A percentile compares a stretch with the other conserved stretches of the same genome.
Conservation (phyloP, 352 stramenopile genomes). For the Pythium graminicola region DNA sequence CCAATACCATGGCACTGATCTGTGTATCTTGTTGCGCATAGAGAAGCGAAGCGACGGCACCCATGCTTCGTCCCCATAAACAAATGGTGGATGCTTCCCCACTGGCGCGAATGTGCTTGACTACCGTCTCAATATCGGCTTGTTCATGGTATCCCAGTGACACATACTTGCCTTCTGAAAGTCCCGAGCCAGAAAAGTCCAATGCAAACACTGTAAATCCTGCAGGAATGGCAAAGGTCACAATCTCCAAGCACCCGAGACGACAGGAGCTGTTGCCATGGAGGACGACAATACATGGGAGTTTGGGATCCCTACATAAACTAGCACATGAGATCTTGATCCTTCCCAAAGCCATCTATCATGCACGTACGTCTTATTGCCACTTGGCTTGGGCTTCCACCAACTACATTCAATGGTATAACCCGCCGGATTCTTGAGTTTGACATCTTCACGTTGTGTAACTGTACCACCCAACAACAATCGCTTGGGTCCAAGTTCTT, state of each 20-base stretch:
- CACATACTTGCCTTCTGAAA: constrained; percentile 78
- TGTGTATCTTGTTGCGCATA: constrained; percentile 48
- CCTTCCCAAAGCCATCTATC: not conserved
- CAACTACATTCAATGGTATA: constrained; percentile 82
- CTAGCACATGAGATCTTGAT: too few species aligned
- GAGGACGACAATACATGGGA: constrained; percentile 72
- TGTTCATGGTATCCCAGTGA: constrained; percentile 77
- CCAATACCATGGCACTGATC: constrained; percentile 76
- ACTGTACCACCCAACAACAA: constrained; percentile 47
- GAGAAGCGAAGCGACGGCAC: constrained; percentile 62
- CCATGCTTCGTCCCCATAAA: constrained; percentile 78
- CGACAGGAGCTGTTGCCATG: constrained; percentile 82
- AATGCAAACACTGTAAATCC: constrained; percentile 80
- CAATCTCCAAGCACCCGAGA: constrained; percentile 64
- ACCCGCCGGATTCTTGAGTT: constrained; percentile 67
- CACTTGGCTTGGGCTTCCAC: constrained; percentile 54
- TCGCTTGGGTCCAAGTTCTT: constrained; percentile 59
- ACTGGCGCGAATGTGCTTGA: constrained; percentile 56
- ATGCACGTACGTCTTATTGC: constrained; percentile 23
- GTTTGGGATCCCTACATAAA: constrained; percentile 27
- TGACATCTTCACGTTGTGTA: constrained; percentile 60
- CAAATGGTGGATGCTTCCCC: constrained; percentile 52
- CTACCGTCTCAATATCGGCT: constrained; percentile 59
- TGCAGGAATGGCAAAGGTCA: constrained; percentile 65
- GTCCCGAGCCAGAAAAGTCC: constrained; percentile 68